Conservation (phyloP, 495 filamentous ascomycete species). For the Neurospora sp. region DNA sequence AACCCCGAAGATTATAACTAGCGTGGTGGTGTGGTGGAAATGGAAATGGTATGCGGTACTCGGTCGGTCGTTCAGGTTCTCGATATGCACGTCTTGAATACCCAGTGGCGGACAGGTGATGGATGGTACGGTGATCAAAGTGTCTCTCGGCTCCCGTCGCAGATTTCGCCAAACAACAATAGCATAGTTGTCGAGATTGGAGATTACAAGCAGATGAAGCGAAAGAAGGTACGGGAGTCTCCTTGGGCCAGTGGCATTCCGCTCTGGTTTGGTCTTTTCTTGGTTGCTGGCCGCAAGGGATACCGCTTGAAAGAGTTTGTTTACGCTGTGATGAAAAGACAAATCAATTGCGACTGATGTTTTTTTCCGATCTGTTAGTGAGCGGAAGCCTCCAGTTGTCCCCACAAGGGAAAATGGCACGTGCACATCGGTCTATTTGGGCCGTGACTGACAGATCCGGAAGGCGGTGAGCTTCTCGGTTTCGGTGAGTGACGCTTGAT, state of each 20-base stretch:
- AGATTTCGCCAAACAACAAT: not conserved
- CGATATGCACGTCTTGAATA: not conserved
- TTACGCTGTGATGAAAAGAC: not conserved
- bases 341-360: not conserved
- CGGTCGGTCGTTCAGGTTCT: not conserved
- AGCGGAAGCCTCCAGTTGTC: not conserved
- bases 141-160: not conserved
- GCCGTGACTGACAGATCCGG: not conserved
- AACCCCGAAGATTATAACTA: not conserved
- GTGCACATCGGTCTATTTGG: conserved; percentile 2
- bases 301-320: not conserved
- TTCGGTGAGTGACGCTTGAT: not conserved
- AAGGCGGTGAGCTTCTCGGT: conserved; percentile 8
- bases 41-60: not conserved
- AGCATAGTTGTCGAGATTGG: not conserved
- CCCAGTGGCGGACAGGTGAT: not conserved
- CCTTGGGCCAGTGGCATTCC: not conserved
- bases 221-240: not conserved
- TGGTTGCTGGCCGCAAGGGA: not conserved
- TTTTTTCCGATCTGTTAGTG: not conserved
- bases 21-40: not conserved
- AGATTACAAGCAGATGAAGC: not conserved
- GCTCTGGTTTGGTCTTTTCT: not conserved
- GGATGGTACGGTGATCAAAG: not conserved
- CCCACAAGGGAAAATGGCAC: conserved; percentile 2